Evolutionary conservation across 2,329 filamentous ascomycete species (phyloP), one percentile per base, ranked within the genome.

Genomic region (Beauveria sp.): DNA sequence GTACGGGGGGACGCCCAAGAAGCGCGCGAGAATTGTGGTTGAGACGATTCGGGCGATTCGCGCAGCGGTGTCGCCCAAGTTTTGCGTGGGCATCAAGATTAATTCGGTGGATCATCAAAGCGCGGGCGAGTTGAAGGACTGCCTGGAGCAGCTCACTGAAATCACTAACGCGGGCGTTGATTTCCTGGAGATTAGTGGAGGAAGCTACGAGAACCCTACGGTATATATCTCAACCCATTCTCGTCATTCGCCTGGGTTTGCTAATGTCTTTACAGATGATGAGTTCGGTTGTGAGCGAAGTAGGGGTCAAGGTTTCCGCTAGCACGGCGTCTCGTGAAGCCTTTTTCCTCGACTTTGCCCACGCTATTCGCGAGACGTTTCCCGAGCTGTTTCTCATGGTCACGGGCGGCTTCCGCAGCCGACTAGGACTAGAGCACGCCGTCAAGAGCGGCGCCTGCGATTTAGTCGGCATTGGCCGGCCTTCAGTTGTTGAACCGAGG

Each of bases 171-270:
- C 76, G 45, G 81, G 74, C 5, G 72, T 90, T 1, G 88, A 90
- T 71, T 89, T 89, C 65, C 72, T 90, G 2, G 87, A 91, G 71
- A 79, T 90, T 28, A 85, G 81, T 20, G 88, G 88, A 0, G 87
- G 88, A 0, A 81, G 71, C 0, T 86, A 82, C 65, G 81, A 86
- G 66, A 71, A 84, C 61, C 78, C 83, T 0, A 67, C 65, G 56
- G 80, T 83, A 67, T 20, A 0, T 20, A 7, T 45, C 8, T n/a
- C 2, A 14, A 22, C 28, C 12, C 59, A 67, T 43, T 51, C 49
- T 62, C 9, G 3, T 54, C 9, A 2, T 54, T 3, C 16, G 1
- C 7, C 8, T 2, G 0, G 3, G 2, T 5, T 26, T 42, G 34
- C 34, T 54, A 42, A 54, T n/a, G 14, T 7, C 4, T 51, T 20